Percentiles rank a stretch among this genome's conserved stretches.
phyloP scores from a whole-genome alignment of 2,329 filamentous ascomycete genomes.

The Colletotrichum tabaci region DNA sequence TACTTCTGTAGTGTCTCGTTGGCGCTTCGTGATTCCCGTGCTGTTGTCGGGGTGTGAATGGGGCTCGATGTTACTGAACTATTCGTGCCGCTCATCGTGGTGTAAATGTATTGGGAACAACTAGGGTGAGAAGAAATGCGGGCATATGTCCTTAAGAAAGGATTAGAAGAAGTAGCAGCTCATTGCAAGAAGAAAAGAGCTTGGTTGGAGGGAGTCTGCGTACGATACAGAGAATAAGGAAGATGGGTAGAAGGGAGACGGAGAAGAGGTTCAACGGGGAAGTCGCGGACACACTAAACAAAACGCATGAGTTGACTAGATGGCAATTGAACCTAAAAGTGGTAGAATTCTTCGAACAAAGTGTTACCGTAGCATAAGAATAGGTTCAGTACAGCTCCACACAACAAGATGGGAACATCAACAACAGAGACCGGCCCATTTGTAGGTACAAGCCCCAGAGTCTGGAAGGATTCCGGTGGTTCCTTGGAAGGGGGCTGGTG shows the following conservation, averaged over 20 bases:
- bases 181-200: neutral
- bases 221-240: neutral
- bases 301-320: neutral
- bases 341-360: neutral
- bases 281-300: neutral
- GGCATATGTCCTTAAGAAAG: neutral
- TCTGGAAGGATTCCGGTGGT: neutral
- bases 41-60: slow-evolving; percentile 14
- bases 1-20: slow-evolving; percentile 27
- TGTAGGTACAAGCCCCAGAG: slow-evolving; percentile 2
- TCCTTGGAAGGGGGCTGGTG: neutral
- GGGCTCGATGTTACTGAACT: neutral
- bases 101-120: neutral
- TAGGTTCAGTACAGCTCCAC: neutral
- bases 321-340: neutral
- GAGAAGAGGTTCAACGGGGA: neutral
- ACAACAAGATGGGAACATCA: neutral
- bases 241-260: neutral
- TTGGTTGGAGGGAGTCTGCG: too few relatives aligned
- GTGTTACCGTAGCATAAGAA: neutral
- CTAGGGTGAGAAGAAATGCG: neutral
- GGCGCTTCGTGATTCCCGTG: slow-evolving; percentile 27
- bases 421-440: neutral
- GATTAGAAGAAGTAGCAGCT: neutral
- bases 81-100: neutral